Conservation (phyloP, 2,329 filamentous ascomycete species). For the Beauveria brongniartii region DNA sequence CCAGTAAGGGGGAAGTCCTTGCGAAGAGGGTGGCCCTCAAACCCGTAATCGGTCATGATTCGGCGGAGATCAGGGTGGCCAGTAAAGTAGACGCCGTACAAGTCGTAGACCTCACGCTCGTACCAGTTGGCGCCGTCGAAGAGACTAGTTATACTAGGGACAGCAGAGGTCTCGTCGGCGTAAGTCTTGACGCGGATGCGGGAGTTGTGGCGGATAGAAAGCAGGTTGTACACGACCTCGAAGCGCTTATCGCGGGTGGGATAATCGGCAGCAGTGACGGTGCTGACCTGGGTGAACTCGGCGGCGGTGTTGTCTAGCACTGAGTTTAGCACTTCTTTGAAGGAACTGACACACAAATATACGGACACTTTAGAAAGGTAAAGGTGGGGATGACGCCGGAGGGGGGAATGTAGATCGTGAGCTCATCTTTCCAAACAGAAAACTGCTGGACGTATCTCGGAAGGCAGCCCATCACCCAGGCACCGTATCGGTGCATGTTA, state of each 20-base stretch:
- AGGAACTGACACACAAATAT: neutral
- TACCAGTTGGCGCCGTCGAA: constrained; percentile 99
- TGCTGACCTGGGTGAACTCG: constrained; percentile 89
- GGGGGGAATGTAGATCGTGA: constrained; percentile 87
- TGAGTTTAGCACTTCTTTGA: neutral
- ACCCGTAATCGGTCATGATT: constrained; percentile 99
- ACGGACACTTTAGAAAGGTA: constrained; percentile 75
- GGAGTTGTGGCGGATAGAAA: constrained; percentile 92
- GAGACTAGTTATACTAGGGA: constrained; percentile 77
- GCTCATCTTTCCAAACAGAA: constrained; percentile 98
- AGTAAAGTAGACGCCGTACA: constrained; percentile 95
- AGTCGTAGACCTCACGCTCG: constrained; percentile 93
- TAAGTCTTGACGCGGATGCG: constrained; percentile 98
- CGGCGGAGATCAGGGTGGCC: constrained; percentile 91
- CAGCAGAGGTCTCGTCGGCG: constrained; percentile 88
- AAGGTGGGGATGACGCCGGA: constrained; percentile 85
- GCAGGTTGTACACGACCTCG: constrained; percentile 95
- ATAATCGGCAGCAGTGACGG: constrained; percentile 92
- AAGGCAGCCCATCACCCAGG: constrained; percentile 92
- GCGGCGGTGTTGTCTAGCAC: constrained; percentile 79
- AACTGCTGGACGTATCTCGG: constrained; percentile 99
- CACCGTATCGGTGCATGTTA: constrained; percentile 84
- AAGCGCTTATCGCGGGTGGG: constrained; percentile 93
- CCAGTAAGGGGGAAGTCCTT: constrained; percentile 98
- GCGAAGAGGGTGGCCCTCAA: constrained; percentile 91